Evolutionary conservation across 805 yeast species (phyloP).

Genomic region (Starmera amethionina): DNA sequence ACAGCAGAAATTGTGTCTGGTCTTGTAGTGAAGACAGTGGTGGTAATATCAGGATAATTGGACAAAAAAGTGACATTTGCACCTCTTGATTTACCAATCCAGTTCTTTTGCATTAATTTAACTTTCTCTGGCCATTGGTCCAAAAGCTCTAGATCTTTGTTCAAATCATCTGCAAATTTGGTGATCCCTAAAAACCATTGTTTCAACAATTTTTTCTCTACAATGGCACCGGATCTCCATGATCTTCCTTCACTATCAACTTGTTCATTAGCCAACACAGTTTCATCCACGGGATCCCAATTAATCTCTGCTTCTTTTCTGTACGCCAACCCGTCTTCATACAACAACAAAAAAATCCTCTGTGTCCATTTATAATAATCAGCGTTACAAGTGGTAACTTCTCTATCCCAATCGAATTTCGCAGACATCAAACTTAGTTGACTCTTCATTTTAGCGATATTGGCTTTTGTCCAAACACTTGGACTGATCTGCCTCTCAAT

Average conservation of each 20-base stretch:
- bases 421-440: conserved; percentile 75
- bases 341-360: conserved; percentile 63
- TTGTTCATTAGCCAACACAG: conserved; percentile 94
- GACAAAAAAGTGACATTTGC: conserved; percentile 51
- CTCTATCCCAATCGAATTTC: conserved; percentile 91
- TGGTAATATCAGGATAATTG: conserved; percentile 10
- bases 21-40: conserved; percentile 74
- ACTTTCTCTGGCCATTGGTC: conserved; percentile 84
- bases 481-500: conserved; percentile 77
- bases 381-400: conserved; percentile 75
- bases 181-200: conserved; percentile 97
- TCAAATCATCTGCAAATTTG: conserved; percentile 59
- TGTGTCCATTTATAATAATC: conserved; percentile 93
- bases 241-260: conserved; percentile 86
- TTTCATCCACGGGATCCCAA: conserved; percentile 96
- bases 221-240: conserved; percentile 96
- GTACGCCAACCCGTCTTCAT: conserved; percentile 75
- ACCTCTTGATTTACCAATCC: conserved; percentile 90
- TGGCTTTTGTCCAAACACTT: conserved; percentile 68
- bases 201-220: conserved; percentile 68
- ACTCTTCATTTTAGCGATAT: conserved; percentile 76
- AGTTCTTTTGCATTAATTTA: conserved; percentile 80
- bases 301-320: conserved; percentile 81
- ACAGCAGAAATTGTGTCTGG: conserved; percentile 82
- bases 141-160: conserved; percentile 51